Evolutionary conservation across 345 rosid species (phyloP).

Genomic region (Kandelia obovata): DNA sequence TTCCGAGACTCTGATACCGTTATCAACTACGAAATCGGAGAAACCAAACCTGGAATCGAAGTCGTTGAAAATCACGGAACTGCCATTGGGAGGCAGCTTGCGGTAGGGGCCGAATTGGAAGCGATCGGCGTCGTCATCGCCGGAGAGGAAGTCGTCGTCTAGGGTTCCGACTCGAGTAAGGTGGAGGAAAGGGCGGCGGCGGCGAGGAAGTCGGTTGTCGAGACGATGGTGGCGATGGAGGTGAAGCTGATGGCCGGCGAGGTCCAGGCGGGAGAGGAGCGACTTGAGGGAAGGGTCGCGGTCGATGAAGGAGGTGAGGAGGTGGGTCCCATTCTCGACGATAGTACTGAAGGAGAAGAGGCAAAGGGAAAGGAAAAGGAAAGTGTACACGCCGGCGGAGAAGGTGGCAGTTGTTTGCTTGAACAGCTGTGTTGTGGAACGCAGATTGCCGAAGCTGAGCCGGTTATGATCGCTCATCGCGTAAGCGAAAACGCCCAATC

Average conservation of each 20-base stretch:
- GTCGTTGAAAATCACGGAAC: slow-evolving; percentile 48
- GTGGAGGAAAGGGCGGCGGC: slow-evolving; percentile 74
- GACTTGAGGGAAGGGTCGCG: slow-evolving; percentile 76
- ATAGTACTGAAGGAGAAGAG: slow-evolving; percentile 76
- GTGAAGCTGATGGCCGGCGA: slow-evolving; percentile 27
- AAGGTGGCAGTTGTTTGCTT: slow-evolving; percentile 46
- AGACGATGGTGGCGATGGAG: slow-evolving; percentile 24
- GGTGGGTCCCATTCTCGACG: slow-evolving; percentile 64
- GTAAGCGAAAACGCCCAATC: neutral
- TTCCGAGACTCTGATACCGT: slow-evolving; percentile 50
- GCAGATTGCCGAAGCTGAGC: slow-evolving; percentile 50
- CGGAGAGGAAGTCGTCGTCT: slow-evolving; percentile 82
- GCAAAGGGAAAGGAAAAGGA: slow-evolving; percentile 64
- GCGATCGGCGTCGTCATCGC: slow-evolving; percentile 52
- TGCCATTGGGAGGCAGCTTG: slow-evolving; percentile 48
- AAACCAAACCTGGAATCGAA: slow-evolving; percentile 52
- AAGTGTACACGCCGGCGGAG: slow-evolving; percentile 47
- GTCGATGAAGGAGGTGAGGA: slow-evolving; percentile 74
- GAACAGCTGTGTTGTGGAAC: slow-evolving; percentile 59
- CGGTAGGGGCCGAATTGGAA: slow-evolving; percentile 38
- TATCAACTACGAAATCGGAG: slow-evolving; percentile 47
- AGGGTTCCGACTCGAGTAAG: slow-evolving; percentile 79
- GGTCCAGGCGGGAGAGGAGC: slow-evolving; percentile 83
- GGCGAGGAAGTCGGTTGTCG: slow-evolving; percentile 30
- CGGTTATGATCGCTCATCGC: slow-evolving; percentile 68